Evolutionary conservation across 176 grass and related monocot species (phyloP).

Genomic region (Tuctoria greenei): DNA sequence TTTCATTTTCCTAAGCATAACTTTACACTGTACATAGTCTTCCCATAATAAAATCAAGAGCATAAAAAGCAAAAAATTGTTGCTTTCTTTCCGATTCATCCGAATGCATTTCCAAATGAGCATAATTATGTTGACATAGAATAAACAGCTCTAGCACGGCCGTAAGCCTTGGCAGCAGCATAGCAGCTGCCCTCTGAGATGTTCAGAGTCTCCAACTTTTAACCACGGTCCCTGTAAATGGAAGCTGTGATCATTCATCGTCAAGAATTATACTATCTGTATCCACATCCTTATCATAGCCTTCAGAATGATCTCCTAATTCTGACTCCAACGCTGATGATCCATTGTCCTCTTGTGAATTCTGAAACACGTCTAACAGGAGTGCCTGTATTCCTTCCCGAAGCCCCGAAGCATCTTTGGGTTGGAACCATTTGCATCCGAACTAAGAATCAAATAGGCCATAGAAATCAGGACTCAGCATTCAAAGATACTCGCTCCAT

Average conservation of each 20-base stretch:
- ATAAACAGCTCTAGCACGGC: neutral
- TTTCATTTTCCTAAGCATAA: neutral
- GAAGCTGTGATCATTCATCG: neutral
- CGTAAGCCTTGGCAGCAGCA: neutral
- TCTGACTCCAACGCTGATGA: neutral
- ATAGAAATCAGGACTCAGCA: slow-evolving; percentile 7
- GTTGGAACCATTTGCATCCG: slow-evolving; percentile 54
- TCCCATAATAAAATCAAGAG: too few relatives aligned
- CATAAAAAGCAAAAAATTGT: neutral
- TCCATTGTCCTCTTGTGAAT: slow-evolving; percentile 3
- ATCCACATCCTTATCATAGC: neutral
- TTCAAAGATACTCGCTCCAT: neutral
- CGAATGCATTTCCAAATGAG: neutral
- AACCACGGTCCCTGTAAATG: neutral
- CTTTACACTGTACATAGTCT: slow-evolving; percentile 13
- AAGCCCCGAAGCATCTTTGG: slow-evolving; percentile 39
- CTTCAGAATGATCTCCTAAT: slow-evolving; percentile 17
- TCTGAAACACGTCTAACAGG: slow-evolving; percentile 43
- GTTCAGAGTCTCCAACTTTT: too few relatives aligned
- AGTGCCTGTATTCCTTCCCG: slow-evolving; percentile 28
- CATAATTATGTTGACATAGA: neutral
- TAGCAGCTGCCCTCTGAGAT: neutral
- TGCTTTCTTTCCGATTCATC: neutral
- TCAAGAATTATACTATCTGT: neutral
- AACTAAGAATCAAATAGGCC: slow-evolving; percentile 44